Base-by-base conservation (phyloP, 345 rosid species). In the Linum usitatissimum region DNA sequence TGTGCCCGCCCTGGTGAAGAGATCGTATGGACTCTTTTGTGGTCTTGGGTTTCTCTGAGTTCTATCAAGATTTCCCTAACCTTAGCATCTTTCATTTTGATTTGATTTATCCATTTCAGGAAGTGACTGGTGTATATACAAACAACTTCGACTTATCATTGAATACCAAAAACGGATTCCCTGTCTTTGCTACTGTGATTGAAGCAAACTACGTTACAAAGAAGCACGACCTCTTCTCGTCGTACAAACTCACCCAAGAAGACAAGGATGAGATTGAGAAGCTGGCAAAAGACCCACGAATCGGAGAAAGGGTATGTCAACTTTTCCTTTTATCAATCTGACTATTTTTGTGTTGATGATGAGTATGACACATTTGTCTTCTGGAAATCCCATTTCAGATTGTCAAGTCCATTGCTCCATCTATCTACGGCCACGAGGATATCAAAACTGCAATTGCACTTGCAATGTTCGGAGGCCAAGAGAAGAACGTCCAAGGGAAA, bases 1-100 rank as follows among this genome's bases (percentile, higher is more conserved):
- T 93, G 99, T 61, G 99, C 99, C 42, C 89, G 89, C 65, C 96
- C 97, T 18, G 99, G 97, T 54, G 99, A 93, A 78, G 97, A 90
- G 79, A 86, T 93, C 74, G 99, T 93, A 78, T 6, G 38, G 48
- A 69, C 65, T 63, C 38, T 34, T 34, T 68, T 64, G 70, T 14
- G 19, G 59, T 28, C 40, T 42, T 57, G 4, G 4, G 64, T 38
- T 51, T 39, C 55, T 51, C 65, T n/a, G 38, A 23, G 2, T 23
- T 23, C 28, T 23, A 54, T 59, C 6, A 61, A 57, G 12, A 64
- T 57, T 21, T 23, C 15, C 21, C 10, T 28, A 19, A 53, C 55
- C 23, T 61, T 62, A 45, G 3, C 38, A 34, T 34, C 23, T 38
- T 54, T 36, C 53, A 45, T 9, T 63, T 7, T 62, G 61, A 38